These are phyloP conservation scores for Torulaspora delbrueckii DNA, from an alignment of 805 yeast genomes.

Conservation along the genomic window DNA sequence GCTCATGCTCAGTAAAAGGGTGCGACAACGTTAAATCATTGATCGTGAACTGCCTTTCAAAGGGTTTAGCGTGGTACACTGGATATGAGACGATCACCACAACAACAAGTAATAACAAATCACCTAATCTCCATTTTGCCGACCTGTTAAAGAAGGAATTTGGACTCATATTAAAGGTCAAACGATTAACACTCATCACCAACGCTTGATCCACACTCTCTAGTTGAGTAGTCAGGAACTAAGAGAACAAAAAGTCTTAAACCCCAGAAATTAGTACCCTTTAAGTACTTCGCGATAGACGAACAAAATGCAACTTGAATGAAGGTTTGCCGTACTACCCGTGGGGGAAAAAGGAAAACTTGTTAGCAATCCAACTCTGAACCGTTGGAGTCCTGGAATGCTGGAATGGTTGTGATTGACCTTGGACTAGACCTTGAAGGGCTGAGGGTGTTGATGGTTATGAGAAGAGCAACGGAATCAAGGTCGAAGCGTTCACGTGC, in stretches of 20 bases:
- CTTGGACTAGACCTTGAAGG: background rate
- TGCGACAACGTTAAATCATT: slow-evolving; percentile 75
- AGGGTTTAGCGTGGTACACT: slow-evolving; percentile 47
- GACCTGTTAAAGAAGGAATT: slow-evolving; percentile 6
- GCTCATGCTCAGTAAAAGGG: slow-evolving; percentile 72
- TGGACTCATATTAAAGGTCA: slow-evolving; percentile 22
- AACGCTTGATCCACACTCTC: background rate
- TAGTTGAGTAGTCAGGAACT: background rate
- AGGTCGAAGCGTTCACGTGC: background rate
- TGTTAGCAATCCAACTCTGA: slow-evolving; percentile 1
- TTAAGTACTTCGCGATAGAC: slow-evolving; percentile 7
- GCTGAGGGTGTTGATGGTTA: background rate
- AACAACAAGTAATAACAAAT: slow-evolving; percentile 32
- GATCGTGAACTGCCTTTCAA: slow-evolving; percentile 70
- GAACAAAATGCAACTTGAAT: background rate
- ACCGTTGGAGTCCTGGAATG: background rate
- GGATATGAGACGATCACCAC: slow-evolving; percentile 34
- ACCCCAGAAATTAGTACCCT: background rate
- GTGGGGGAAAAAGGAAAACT: slow-evolving; percentile 1
- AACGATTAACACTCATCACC: slow-evolving; percentile 23
- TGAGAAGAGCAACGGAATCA: background rate
- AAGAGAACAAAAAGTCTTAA: no score
- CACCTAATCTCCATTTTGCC: slow-evolving; percentile 40
- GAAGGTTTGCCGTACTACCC: background rate
- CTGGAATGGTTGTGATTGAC: background rate